Percentiles rank a stretch among this genome's conserved stretches.
phyloP scores from a whole-genome alignment of 108 stramenopile genomes.

The Nitzschia palea region DNA sequence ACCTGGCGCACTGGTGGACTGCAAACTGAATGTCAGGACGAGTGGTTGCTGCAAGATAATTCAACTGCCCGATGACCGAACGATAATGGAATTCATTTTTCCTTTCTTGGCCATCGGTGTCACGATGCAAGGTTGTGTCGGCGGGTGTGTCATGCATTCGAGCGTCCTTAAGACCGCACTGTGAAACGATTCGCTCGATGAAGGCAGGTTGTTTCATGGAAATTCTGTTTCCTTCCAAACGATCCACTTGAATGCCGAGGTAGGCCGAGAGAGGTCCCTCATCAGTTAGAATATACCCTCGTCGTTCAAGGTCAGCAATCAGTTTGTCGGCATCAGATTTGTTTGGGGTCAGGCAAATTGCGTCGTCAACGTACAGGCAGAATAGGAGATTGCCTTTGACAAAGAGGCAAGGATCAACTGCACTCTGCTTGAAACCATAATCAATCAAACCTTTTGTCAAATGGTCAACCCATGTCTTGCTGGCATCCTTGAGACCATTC shows the following conservation, averaged over 20 bases:
- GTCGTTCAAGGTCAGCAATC: neutral
- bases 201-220: no score
- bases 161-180: neutral
- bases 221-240: no score
- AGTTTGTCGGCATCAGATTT: neutral
- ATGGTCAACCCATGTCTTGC: no score
- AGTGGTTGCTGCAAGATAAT: conserved; percentile 27
- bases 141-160: no score
- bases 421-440: neutral
- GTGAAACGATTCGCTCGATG: no score
- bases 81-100: no score
- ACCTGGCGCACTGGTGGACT: conserved; percentile 27
- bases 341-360: conserved; percentile 3
- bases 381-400: no score
- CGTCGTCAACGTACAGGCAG: conserved; percentile 56
- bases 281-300: no score
- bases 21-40: conserved; percentile 34
- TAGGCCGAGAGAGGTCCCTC: no score
- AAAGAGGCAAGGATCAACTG: neutral
- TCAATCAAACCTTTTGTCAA: no score
- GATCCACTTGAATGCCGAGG: no score
- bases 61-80: conserved; percentile 33
- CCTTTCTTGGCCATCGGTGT: neutral
- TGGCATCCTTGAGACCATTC: no score
- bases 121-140: neutral